Conservation (phyloP, 2,329 filamentous ascomycete species). For the Elsinoe arachidis region DNA sequence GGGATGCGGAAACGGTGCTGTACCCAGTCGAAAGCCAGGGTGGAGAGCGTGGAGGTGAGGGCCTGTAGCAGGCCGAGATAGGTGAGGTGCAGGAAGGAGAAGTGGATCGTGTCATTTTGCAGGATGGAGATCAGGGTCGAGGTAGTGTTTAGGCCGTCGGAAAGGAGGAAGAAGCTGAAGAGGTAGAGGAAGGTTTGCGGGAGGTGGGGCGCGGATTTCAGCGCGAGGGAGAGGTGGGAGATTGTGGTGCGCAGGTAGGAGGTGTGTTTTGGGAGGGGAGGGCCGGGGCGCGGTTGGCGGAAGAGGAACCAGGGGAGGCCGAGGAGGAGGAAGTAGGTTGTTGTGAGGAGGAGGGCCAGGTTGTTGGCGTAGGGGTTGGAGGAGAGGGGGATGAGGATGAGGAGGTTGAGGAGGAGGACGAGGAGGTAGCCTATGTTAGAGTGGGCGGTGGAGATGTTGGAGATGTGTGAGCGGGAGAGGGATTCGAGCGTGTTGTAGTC, state of each 20-base stretch:
- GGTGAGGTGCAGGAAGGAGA: constrained; percentile 56
- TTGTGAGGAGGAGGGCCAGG: constrained; percentile 14
- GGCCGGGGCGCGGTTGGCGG: constrained; percentile 10
- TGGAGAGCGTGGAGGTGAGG: constrained; percentile 9
- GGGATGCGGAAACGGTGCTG: constrained; percentile 8
- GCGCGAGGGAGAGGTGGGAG: constrained; percentile 52
- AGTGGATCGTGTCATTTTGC: constrained; percentile 56
- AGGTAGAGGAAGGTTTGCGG: constrained; percentile 60
- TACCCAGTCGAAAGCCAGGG: constrained; percentile 5
- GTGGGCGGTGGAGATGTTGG: constrained; percentile 14
- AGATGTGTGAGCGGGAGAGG: constrained; percentile 27
- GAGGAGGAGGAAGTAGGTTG: constrained; percentile 31
- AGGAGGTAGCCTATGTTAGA: constrained; percentile 14
- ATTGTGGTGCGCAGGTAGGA: constrained; percentile 46
- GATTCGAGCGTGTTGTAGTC: constrained; percentile 55
- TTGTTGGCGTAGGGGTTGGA: constrained; percentile 8
- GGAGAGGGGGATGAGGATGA: constrained; percentile 9
- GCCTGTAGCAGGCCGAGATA: constrained; percentile 39
- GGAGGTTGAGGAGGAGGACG: constrained; percentile 12
- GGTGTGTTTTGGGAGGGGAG: constrained; percentile 3
- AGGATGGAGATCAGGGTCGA: constrained; percentile 59
- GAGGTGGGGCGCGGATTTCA: constrained; percentile 53
- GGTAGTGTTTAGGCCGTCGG: constrained; percentile 62
- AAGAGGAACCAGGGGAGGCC: constrained; percentile 57
- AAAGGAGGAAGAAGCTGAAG: constrained; percentile 59